Evolutionary conservation across 768 basidiomycete species (phyloP), one percentile per base, ranked within the genome.

Genomic region (Mrakia gelida): DNA sequence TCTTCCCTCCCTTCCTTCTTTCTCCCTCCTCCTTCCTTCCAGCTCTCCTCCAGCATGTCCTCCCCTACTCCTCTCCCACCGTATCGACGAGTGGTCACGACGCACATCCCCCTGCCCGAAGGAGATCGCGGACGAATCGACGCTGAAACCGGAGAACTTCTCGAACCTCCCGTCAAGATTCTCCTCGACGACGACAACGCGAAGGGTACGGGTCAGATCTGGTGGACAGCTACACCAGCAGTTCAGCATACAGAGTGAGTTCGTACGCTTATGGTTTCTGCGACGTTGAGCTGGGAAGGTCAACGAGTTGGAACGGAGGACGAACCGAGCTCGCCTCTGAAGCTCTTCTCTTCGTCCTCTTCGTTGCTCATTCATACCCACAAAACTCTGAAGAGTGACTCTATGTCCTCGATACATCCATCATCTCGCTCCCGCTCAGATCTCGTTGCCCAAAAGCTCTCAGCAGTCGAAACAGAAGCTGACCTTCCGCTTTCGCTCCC

Each of bases 91-190:
- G 71, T 77, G 23, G 76, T 77, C 9, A 77, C 76, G 3, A 32
- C 76, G 4, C 71, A 77, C 61, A n/a, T 21, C 11, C 52, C 52
- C 13, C 32, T 70, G 18, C 62, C 74, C 0, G 45, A 21, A 30
- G 61, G 65, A 32, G 21, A 41, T 59, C 61, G 63, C 5, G 32
- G 62, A 5, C 61, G 41, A 41, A 21, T 7, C 4, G 43, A 68
- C 30, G 63, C 21, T 32, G 26, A 49, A 18, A 45, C 38, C 38
- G 73, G 49, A 21, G 41, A 43, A 23, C 9, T 16, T 41, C 45
- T 72, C 71, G 76, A 77, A 34, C 71, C 76, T 18, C 59, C 76
- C 10, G 71, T 73, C 61, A 16, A 15, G 21, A 77, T 77, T 59
- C 32, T 73, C 0, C 45, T 72, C 26, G 76, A 77, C 63, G 76